Conservation (phyloP, 352 stramenopile species). For the Phytophthora megakarya region DNA sequence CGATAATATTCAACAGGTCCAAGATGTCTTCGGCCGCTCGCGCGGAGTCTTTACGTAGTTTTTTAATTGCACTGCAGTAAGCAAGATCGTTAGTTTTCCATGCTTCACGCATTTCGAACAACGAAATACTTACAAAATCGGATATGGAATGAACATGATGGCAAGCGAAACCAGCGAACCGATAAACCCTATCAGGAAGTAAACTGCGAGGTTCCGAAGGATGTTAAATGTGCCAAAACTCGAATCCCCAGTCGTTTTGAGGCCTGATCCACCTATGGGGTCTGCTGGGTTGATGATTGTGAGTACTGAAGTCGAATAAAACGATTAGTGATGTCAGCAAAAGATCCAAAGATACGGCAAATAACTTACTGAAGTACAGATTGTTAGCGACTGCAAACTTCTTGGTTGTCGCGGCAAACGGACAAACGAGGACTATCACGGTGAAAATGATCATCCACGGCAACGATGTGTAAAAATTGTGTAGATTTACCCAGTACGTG, state of each 20-base stretch:
- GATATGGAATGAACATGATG: slow-evolving; percentile 78
- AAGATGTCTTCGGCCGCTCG: slow-evolving; percentile 59
- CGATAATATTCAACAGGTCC: slow-evolving; percentile 77
- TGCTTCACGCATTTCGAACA: background rate
- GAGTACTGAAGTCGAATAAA: slow-evolving; percentile 42
- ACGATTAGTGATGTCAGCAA: background rate
- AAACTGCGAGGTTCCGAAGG: slow-evolving; percentile 67
- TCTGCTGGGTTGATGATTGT: slow-evolving; percentile 76
- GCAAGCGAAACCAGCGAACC: slow-evolving; percentile 64
- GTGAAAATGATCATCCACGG: slow-evolving; percentile 82
- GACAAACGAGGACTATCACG: slow-evolving; percentile 55
- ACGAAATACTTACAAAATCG: slow-evolving; percentile 63
- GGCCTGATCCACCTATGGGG: slow-evolving; percentile 42
- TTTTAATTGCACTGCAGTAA: slow-evolving; percentile 51
- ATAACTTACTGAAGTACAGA: slow-evolving; percentile 67
- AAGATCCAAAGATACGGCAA: background rate
- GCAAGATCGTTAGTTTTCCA: slow-evolving; percentile 15
- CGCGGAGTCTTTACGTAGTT: slow-evolving; percentile 49
- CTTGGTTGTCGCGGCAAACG: slow-evolving; percentile 74
- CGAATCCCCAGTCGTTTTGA: slow-evolving; percentile 56
- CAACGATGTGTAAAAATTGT: slow-evolving; percentile 71
- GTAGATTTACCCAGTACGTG: slow-evolving; percentile 66
- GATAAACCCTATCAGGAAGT: slow-evolving; percentile 69
- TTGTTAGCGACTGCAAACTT: slow-evolving; percentile 84
- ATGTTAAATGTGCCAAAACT: slow-evolving; percentile 63